phyloP scores from a whole-genome alignment of 139 green algal genomes.

The Deuterostichococcus epilithicus region DNA sequence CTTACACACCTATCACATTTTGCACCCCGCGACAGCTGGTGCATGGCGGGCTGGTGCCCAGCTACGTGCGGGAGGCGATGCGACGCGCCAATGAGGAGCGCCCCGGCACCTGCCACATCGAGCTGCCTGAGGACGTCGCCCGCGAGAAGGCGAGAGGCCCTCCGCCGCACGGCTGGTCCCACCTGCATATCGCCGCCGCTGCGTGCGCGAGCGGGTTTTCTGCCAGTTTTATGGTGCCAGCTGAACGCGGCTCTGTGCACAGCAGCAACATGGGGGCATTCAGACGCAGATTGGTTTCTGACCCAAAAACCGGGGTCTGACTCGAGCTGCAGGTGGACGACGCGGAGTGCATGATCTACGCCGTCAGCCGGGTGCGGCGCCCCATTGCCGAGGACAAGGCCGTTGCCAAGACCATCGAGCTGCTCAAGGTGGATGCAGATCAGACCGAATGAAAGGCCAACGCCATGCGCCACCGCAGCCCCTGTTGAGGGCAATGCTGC shows the following conservation, averaged over 20 bases:
- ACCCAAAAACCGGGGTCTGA: neutral
- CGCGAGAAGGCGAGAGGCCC: neutral
- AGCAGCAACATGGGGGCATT: too few species aligned
- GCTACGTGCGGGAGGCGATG: conserved; percentile 27
- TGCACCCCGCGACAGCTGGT: conserved; percentile 10
- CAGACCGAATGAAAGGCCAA: too few species aligned
- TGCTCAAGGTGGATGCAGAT: conserved; percentile 16
- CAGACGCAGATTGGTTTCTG: too few species aligned
- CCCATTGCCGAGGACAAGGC: conserved; percentile 42
- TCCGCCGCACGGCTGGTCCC: neutral
- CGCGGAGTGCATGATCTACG: conserved; percentile 18
- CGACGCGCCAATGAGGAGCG: conserved; percentile 31
- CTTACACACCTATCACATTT: neutral
- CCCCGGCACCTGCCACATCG: conserved; percentile 32
- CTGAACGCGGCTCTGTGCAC: too few species aligned
- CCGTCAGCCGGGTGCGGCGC: conserved; percentile 19
- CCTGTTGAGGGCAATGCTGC: neutral
- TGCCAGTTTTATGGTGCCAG: too few species aligned
- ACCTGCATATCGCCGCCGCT: too few species aligned
- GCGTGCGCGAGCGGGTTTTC: too few species aligned
- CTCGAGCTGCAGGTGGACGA: conserved; percentile 14
- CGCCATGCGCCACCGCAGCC: too few species aligned
- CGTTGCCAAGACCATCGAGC: conserved; percentile 22
- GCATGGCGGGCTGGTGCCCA: conserved; percentile 32
- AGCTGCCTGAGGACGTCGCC: conserved; percentile 46